These are phyloP conservation scores for Hippophae gyantsensis DNA, from an alignment of 306 rosid species.

Conservation along the genomic window DNA sequence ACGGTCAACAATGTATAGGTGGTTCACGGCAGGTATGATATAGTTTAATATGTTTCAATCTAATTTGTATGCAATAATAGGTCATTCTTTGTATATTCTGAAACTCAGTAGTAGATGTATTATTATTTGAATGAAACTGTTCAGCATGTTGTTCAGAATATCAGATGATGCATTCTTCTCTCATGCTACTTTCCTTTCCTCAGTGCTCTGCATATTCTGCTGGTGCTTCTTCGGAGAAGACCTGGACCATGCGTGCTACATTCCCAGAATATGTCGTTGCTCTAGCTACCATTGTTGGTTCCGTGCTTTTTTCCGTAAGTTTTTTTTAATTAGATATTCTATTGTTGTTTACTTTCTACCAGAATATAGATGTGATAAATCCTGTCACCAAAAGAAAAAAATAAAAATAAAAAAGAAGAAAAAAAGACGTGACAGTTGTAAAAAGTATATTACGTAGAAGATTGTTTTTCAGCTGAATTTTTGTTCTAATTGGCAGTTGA, in stretches of 20 bases:
- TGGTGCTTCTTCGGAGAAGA: slow-evolving; percentile 70
- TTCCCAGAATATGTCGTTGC: slow-evolving; percentile 99
- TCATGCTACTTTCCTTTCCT: neutral
- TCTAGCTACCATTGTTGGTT: slow-evolving; percentile 92
- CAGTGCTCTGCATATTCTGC: slow-evolving; percentile 86
- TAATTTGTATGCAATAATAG: too few relatives aligned
- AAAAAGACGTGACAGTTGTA: too few relatives aligned
- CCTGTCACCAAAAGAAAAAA: neutral
- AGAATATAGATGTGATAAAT: neutral
- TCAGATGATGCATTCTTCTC: neutral
- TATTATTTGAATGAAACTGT: neutral
- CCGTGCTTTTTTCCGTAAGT: slow-evolving; percentile 94
- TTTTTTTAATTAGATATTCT: slow-evolving; percentile 1
- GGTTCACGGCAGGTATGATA: slow-evolving; percentile 48
- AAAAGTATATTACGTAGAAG: too few relatives aligned
- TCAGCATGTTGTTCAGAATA: neutral
- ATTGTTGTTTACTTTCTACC: neutral
- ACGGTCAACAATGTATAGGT: slow-evolving; percentile 53
- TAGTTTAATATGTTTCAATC: neutral
- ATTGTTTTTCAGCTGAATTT: too few relatives aligned
- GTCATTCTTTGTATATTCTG: too few relatives aligned
- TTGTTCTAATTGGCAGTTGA: too few relatives aligned
- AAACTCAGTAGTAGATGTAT: neutral
- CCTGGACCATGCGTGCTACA: slow-evolving; percentile 95
- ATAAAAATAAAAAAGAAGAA: too few relatives aligned